Conservation (phyloP, 495 filamentous ascomycete species). For the Daldinia concentrica region DNA sequence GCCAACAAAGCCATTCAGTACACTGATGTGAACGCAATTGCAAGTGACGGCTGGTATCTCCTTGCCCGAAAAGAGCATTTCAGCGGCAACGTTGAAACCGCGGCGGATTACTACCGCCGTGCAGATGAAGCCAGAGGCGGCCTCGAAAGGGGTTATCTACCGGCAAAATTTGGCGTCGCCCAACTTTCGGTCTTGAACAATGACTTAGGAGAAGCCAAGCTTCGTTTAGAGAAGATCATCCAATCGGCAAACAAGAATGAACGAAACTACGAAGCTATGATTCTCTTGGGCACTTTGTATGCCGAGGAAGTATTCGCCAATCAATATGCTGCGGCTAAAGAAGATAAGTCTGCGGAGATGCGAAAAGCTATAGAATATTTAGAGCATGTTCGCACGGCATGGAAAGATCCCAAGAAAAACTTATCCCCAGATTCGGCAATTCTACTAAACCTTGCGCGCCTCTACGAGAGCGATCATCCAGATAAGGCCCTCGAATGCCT, state of each 20-base stretch:
- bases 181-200: slow-evolving; percentile 86
- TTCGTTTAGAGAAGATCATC: slow-evolving; percentile 91
- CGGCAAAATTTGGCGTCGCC: slow-evolving; percentile 90
- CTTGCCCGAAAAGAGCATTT: slow-evolving; percentile 91
- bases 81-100: slow-evolving; percentile 69
- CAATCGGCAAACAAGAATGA: slow-evolving; percentile 64
- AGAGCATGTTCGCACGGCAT: slow-evolving; percentile 84
- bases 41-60: slow-evolving; percentile 96
- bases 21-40: slow-evolving; percentile 93
- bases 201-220: slow-evolving; percentile 90
- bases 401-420: slow-evolving; percentile 88
- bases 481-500: slow-evolving; percentile 93
- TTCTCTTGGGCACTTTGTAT: slow-evolving; percentile 85
- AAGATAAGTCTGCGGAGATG: slow-evolving; percentile 82
- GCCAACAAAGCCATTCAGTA: slow-evolving; percentile 93
- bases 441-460: slow-evolving; percentile 87
- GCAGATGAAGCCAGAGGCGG: slow-evolving; percentile 91
- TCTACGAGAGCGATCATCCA: slow-evolving; percentile 85
- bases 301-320: slow-evolving; percentile 92
- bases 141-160: slow-evolving; percentile 84
- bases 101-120: slow-evolving; percentile 82
- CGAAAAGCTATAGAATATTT: slow-evolving; percentile 85
- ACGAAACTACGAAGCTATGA: slow-evolving; percentile 91
- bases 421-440: slow-evolving; percentile 82
- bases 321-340: slow-evolving; percentile 75